phyloP scores from a whole-genome alignment of 495 filamentous ascomycete genomes.

The Baudoinia panamericana region DNA sequence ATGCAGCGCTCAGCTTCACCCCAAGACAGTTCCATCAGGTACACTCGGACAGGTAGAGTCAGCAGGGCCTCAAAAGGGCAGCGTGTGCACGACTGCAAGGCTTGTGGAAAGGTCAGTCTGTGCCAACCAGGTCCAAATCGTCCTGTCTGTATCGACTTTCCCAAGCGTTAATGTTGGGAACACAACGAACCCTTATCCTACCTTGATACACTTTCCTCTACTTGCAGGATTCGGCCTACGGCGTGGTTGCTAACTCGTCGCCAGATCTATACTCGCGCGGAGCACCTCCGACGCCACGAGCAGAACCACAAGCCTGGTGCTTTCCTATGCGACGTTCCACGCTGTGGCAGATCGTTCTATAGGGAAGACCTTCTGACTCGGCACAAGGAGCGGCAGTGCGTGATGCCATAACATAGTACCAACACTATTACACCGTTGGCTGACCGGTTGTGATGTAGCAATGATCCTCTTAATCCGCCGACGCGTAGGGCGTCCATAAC shows the following conservation, averaged over 20 bases:
- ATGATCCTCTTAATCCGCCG: constrained; percentile 13
- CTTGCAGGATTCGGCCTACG: background rate
- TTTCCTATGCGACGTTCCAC: constrained; percentile 47
- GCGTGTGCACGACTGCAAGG: constrained; percentile 27
- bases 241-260: background rate
- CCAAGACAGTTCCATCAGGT: constrained; percentile 19
- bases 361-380: constrained; percentile 64
- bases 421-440: too few relatives aligned
- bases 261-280: constrained; percentile 53
- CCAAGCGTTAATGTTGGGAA: too few relatives aligned
- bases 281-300: constrained; percentile 82
- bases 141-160: background rate
- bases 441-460: constrained; percentile 12
- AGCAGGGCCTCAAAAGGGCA: constrained; percentile 33
- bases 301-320: constrained; percentile 66
- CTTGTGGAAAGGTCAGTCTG: constrained; percentile 29
- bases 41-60: constrained; percentile 29
- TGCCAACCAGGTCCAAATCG: background rate
- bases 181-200: too few relatives aligned
- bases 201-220: background rate
- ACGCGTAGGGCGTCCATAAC: constrained; percentile 8
- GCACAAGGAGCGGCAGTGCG: constrained; percentile 76
- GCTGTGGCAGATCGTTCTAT: constrained; percentile 52
- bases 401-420: constrained; percentile 17
- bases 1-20: constrained; percentile 13